phyloP scores from a whole-genome alignment of 2,329 filamentous ascomycete species.

The Zasmidium cellare region DNA sequence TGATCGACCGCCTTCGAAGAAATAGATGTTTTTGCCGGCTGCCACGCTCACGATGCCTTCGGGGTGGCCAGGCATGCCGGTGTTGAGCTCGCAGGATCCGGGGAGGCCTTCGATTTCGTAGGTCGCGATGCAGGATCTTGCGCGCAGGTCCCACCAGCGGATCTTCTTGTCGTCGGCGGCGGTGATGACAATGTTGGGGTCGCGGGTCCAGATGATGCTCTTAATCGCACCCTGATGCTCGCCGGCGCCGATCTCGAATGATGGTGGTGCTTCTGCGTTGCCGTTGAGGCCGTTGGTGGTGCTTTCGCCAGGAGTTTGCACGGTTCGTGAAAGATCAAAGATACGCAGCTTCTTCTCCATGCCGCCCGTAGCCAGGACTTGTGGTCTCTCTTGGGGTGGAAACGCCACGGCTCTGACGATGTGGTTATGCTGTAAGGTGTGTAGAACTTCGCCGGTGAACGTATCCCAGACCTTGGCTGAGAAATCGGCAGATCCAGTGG shows the following conservation, averaged over 20 bases:
- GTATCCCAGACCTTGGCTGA: constrained; percentile 94
- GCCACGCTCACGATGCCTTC: constrained; percentile 79
- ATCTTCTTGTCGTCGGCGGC: constrained; percentile 88
- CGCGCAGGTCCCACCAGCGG: constrained; percentile 89
- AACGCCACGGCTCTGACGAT: constrained; percentile 95
- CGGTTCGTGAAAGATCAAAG: constrained; percentile 72
- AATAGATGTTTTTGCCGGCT: constrained; percentile 91
- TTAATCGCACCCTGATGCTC: constrained; percentile 89
- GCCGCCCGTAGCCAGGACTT: constrained; percentile 83
- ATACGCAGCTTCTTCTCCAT: constrained; percentile 96
- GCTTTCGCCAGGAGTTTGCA: constrained; percentile 14
- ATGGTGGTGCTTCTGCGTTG: constrained; percentile 41
- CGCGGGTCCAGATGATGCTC: constrained; percentile 84
- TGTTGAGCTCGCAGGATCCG: constrained; percentile 86
- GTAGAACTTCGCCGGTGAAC: constrained; percentile 84
- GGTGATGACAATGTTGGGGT: constrained; percentile 83
- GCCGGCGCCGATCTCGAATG: constrained; percentile 85
- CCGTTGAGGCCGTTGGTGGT: constrained; percentile 18
- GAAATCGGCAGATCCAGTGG: constrained; percentile 94
- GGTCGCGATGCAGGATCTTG: constrained; percentile 71
- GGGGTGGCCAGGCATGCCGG: constrained; percentile 61
- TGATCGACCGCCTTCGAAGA: constrained; percentile 77
- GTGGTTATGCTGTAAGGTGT: constrained; percentile 86
- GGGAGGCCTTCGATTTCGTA: constrained; percentile 81
- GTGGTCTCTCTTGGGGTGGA: constrained; percentile 63